phyloP scores from a whole-genome alignment of 495 filamentous ascomycete genomes.

The Lentithecium fluviatile region DNA sequence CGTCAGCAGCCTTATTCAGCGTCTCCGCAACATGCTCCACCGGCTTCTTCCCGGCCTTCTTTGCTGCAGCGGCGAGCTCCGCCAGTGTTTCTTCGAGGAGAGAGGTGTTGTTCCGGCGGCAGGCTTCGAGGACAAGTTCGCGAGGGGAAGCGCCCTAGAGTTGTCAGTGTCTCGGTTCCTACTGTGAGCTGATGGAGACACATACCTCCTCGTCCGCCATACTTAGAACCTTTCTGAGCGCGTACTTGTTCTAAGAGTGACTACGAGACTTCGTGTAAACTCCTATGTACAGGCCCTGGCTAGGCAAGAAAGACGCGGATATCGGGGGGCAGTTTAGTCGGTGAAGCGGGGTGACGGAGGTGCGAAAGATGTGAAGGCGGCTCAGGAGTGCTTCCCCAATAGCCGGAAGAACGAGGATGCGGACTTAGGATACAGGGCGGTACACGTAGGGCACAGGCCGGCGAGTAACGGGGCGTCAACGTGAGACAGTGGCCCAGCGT shows the following conservation, averaged over 20 bases:
- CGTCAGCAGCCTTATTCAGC: constrained; percentile 79
- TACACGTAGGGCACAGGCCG: too few species aligned
- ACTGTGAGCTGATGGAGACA: neutral
- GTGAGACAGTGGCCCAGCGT: neutral
- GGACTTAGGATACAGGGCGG: too few species aligned
- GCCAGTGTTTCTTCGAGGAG: constrained; percentile 65
- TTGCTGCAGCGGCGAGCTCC: constrained; percentile 49
- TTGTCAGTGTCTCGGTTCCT: too few species aligned
- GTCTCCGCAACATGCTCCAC: constrained; percentile 58
- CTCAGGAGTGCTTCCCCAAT: too few species aligned
- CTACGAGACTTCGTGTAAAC: too few species aligned
- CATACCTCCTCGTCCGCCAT: constrained; percentile 37
- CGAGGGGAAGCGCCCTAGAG: constrained; percentile 76
- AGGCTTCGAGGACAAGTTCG: constrained; percentile 89
- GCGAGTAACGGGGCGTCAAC: neutral
- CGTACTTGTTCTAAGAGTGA: too few species aligned
- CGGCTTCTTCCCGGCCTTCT: constrained; percentile 45
- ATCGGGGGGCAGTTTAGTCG: too few species aligned
- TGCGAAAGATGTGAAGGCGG: too few species aligned
- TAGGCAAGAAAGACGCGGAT: too few species aligned
- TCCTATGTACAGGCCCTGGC: too few species aligned
- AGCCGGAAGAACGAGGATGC: too few species aligned
- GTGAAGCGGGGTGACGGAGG: too few species aligned
- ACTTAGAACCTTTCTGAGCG: neutral
- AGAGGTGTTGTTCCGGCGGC: constrained; percentile 84